Percentiles rank a stretch among this genome's conserved stretches.
Conservation (phyloP, 768 basidiomycete species). For the Stropharia rugosoannulata region DNA sequence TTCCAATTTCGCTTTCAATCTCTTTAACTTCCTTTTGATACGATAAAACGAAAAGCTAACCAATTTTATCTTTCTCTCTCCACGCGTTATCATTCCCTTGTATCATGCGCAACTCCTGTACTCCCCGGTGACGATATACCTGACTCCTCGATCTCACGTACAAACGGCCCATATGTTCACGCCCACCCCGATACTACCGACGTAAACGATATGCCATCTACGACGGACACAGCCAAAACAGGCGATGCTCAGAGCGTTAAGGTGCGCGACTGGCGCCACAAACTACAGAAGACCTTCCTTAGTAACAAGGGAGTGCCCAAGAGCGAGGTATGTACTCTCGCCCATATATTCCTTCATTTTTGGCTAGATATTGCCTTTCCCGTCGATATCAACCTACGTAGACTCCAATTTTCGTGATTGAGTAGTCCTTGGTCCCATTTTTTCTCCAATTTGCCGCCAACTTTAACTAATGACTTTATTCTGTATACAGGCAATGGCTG, state of each 20-base stretch:
- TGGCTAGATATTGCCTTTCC: not conserved
- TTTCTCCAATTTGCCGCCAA: too few relatives aligned
- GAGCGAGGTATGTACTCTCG: slow-evolving; percentile 51
- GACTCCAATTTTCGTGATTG: too few relatives aligned
- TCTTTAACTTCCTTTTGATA: not conserved
- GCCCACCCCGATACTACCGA: not conserved
- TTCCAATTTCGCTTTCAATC: too few relatives aligned
- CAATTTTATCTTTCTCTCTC: not conserved
- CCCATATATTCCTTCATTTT: slow-evolving; percentile 1
- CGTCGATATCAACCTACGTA: too few relatives aligned
- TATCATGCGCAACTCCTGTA: not conserved
- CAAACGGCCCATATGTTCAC: not conserved
- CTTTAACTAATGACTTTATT: too few relatives aligned
- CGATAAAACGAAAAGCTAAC: not conserved
- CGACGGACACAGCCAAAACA: slow-evolving; percentile 36
- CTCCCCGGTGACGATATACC: not conserved
- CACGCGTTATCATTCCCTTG: not conserved
- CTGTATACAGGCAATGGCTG: slow-evolving; percentile 69
- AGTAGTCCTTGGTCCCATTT: too few relatives aligned
- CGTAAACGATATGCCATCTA: not conserved
- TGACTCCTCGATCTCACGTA: not conserved
- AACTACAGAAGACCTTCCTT: slow-evolving; percentile 85
- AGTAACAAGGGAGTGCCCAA: slow-evolving; percentile 63
- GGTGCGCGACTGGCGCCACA: slow-evolving; percentile 92
- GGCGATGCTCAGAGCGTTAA: slow-evolving; percentile 63